These are phyloP conservation scores for Spinellus fusiger DNA, from an alignment of 192 early-diverging fungal species.

Conservation along the genomic window DNA sequence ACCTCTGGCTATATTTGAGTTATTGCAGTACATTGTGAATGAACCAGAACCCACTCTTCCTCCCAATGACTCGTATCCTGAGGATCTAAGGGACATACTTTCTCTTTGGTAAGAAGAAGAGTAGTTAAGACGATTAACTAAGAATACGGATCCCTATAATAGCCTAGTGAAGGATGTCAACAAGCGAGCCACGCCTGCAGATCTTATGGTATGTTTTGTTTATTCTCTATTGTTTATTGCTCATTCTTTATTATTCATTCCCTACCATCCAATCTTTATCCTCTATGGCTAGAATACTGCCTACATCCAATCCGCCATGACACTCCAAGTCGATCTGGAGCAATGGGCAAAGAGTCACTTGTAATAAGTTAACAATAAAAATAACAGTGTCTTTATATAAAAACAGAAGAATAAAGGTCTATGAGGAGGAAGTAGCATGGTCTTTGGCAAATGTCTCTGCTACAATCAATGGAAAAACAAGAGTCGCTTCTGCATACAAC, in stretches of 20 bases:
- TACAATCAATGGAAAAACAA: slow-evolving; percentile 92
- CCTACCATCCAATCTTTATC: neutral
- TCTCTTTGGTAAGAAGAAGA: slow-evolving; percentile 11
- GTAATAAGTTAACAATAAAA: neutral
- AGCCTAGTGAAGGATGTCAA: slow-evolving; percentile 53
- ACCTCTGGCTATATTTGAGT: slow-evolving; percentile 71
- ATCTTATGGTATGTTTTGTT: slow-evolving; percentile 50
- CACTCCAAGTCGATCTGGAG: slow-evolving; percentile 58
- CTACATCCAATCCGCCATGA: slow-evolving; percentile 44
- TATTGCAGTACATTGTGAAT: slow-evolving; percentile 88
- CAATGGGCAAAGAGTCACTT: slow-evolving; percentile 42
- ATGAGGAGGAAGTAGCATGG: slow-evolving; percentile 18
- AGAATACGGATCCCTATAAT: slow-evolving; percentile 2
- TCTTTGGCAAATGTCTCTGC: slow-evolving; percentile 90
- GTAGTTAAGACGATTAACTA: neutral
- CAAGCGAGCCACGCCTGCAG: slow-evolving; percentile 56
- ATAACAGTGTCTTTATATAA: no score
- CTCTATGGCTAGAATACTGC: slow-evolving; percentile 49
- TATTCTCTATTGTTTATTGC: no score
- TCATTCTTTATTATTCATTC: neutral
- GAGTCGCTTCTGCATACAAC: slow-evolving; percentile 87
- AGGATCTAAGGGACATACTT: slow-evolving; percentile 10
- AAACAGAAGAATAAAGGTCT: neutral
- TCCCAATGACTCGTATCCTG: slow-evolving; percentile 5
- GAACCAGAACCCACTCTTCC: slow-evolving; percentile 67